A percentile compares a stretch with the other conserved stretches of the same genome.
phyloP scores from a whole-genome alignment of 1,139 yeast species.

The Candida sanyaensis region DNA sequence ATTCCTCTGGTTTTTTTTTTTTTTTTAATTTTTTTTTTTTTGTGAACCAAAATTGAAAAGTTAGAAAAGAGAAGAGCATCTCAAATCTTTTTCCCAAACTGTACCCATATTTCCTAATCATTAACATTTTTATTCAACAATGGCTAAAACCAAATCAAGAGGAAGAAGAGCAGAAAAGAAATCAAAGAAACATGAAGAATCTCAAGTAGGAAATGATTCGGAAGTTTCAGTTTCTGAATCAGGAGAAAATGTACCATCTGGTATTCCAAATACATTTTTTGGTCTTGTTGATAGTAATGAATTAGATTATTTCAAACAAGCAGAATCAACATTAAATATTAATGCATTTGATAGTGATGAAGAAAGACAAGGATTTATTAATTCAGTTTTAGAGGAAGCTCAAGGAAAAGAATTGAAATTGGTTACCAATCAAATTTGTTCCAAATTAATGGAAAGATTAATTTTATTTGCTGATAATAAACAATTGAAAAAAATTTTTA shows the following conservation, averaged over 20 bases:
- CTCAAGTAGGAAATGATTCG: conserved; percentile 17
- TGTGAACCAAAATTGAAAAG: neutral
- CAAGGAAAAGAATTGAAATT: conserved; percentile 88
- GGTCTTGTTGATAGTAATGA: conserved; percentile 86
- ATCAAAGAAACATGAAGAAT: conserved; percentile 17
- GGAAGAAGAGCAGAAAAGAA: conserved; percentile 67
- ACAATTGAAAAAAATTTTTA: conserved; percentile 67
- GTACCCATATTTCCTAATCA: no score
- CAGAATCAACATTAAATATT: conserved; percentile 82
- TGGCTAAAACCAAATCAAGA: conserved; percentile 47
- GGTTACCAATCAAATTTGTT: conserved; percentile 92
- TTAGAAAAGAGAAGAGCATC: conserved; percentile 10
- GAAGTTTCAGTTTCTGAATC: conserved; percentile 16
- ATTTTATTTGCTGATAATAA: conserved; percentile 64
- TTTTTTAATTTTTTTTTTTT: neutral
- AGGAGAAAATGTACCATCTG: conserved; percentile 6
- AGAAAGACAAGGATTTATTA: conserved; percentile 71
- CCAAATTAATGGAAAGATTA: conserved; percentile 86
- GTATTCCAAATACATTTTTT: conserved; percentile 51
- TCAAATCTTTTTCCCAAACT: neutral
- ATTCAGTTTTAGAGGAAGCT: conserved; percentile 82
- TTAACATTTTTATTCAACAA: conserved; percentile 5
- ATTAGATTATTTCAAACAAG: conserved; percentile 87
- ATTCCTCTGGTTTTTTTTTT: no score
- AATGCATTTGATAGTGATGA: conserved; percentile 77